These are phyloP conservation scores for Medicago arabica DNA, from an alignment of 306 rosid species.

Conservation along the genomic window DNA sequence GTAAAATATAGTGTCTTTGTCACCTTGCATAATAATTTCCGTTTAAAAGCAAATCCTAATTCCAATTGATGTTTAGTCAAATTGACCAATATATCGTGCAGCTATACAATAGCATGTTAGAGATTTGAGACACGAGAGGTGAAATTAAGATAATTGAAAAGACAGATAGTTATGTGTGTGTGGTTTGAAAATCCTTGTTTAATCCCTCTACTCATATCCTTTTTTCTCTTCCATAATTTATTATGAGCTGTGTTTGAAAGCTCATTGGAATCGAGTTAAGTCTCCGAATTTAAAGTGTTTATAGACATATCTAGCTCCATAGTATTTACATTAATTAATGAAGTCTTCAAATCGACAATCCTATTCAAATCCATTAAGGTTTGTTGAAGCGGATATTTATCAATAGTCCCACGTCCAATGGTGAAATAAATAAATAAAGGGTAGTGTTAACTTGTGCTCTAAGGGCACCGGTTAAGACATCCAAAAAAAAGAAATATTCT, in stretches of 20 bases:
- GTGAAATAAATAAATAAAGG: too few species aligned
- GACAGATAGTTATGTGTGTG: neutral
- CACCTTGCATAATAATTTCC: conserved; percentile 13
- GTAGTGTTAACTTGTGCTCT: too few species aligned
- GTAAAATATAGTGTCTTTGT: conserved; percentile 37
- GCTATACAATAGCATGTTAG: neutral
- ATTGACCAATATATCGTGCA: conserved; percentile 1
- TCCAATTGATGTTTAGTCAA: conserved; percentile 11
- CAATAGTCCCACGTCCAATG: too few species aligned
- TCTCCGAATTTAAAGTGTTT: neutral
- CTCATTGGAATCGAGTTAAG: neutral
- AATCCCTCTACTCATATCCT: too few species aligned
- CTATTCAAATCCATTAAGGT: too few species aligned
- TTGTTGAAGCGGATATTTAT: too few species aligned
- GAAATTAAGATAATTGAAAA: neutral
- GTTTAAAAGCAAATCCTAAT: conserved; percentile 29
- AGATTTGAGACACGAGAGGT: neutral
- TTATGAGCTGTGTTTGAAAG: neutral
- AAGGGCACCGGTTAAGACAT: too few species aligned
- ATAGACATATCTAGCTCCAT: neutral
- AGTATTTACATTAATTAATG: too few species aligned
- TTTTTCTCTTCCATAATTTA: too few species aligned
- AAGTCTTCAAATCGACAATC: too few species aligned
- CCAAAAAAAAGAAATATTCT: too few species aligned
- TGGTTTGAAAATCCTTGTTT: neutral